Evolutionary conservation across 768 basidiomycete genomes (phyloP), one percentile per base, ranked within the genome.

Genomic region (Rhodotorula sphaerocarpa): DNA sequence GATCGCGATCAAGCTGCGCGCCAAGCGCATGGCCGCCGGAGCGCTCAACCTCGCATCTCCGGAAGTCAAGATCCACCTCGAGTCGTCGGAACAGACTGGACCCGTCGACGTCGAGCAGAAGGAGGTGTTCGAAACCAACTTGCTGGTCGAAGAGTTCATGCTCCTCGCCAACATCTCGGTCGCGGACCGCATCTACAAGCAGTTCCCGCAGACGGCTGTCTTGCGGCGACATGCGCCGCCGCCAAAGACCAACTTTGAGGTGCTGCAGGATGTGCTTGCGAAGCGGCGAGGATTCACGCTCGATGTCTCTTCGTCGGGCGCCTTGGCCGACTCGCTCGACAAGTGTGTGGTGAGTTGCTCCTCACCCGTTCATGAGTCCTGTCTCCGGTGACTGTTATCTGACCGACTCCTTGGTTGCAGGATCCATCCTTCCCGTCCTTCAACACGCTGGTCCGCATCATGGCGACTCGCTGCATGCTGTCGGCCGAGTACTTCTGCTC

Each of bases 81-180:
- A 95, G 72, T 89, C 86, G 67, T 80, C 90, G 2, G 95, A 97
- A 74, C 88, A 87, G 0, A 87, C 90, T 3, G 72, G 70, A 0
- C 63, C 58, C 28, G 44, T 46, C 56, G 55, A 56, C 25, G 92
- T 99, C 15, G 90, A 96, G 76, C 90, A 92, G 74, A 97, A 97
- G 75, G 86, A 89, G 71, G 74, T 87, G 72, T 78, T 82, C 33
- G 92, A 97, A 77, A 99, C 95, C 14, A 97, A 97, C 73, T 90
- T 88, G 66, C 78, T 97, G 11, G 95, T 97, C 3, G 95, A 99
- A 75, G 95, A 97, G 75, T 96, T 99, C 77, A 99, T 99, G 95
- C 78, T 99, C 67, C 83, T 99, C 62, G 93, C 95, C 10, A 99
- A 97, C 71, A 87, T 93, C 70, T 88, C 86, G 67, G 95, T 96